Base-by-base conservation (phyloP, 805 yeast species). In the Myxozyma vanderwaltii region DNA sequence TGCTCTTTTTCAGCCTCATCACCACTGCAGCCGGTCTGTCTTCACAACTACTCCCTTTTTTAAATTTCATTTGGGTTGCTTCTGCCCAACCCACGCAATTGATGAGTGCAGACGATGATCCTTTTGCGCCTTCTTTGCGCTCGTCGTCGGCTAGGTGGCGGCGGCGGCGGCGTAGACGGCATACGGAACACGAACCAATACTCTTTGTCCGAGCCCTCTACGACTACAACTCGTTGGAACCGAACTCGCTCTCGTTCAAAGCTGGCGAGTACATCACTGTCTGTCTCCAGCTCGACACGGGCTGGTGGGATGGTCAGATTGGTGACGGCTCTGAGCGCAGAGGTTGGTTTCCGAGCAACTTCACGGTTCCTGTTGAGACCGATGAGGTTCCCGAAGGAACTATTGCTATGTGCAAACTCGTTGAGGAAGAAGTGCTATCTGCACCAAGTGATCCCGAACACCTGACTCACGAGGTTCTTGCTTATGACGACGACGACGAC, bases 141-240 rank as follows among this genome's bases (percentile, higher is more conserved):
- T 21, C 51, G 23, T 17, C 41, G 41, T 47, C 51, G 12, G 43
- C 43, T n/a, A 3, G n/a, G 4, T 4, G 41, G 19, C 51, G 12
- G n/a, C 24, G 19, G 24, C 46, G 45, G 19, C 43, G 43, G 15
- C 43, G 21, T 4, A 29, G 33, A 29, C 33, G 33, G 33, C 40
- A 38, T 21, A 48, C 53, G 26, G 58, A 55, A 35, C 58, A 55
- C 3, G 59, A 49, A 17, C 63, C 63, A 27, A 33, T 51, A n/a
- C 51, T 57, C 7, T 61, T 45, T 27, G 98, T 92, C 1, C 80
- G 86, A 47, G 97, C 98, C 0, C 75, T 94, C 50, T 94, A 89
- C 69, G 96, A 90, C 70, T 78, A 91, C 46, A 76, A 81, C 3
- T 83, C 95, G 1, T 78, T 81, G 46, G 97, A 91, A 69, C 86